Conservation (phyloP, 106 monocot genomes). For the Dendrobium catenatum region DNA sequence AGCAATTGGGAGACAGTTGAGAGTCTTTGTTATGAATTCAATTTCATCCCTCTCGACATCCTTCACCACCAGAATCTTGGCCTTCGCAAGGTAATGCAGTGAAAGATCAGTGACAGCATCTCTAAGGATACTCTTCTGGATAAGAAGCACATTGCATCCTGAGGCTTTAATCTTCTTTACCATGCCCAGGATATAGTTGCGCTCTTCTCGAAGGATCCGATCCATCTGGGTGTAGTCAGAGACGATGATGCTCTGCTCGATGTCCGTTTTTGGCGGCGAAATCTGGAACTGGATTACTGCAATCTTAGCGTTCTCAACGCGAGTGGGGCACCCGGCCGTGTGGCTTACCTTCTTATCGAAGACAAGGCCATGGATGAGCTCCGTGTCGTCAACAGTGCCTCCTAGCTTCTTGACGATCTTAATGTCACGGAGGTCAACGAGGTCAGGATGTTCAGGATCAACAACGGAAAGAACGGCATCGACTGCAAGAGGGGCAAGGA, state of each 20-base stretch:
- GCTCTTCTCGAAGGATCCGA: slow-evolving; percentile 83
- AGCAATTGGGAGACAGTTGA: slow-evolving; percentile 89
- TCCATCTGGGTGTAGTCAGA: slow-evolving; percentile 96
- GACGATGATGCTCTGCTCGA: slow-evolving; percentile 88
- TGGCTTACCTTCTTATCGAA: slow-evolving; percentile 92
- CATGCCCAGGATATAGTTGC: slow-evolving; percentile 82
- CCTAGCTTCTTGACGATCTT: slow-evolving; percentile 87
- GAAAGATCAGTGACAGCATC: slow-evolving; percentile 95
- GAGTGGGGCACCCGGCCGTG: slow-evolving; percentile 66
- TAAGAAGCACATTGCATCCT: slow-evolving; percentile 86
- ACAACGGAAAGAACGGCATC: slow-evolving; percentile 70
- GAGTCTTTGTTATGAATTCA: slow-evolving; percentile 91
- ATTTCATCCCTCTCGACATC: slow-evolving; percentile 97
- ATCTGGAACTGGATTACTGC: slow-evolving; percentile 96
- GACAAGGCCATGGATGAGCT: slow-evolving; percentile 68
- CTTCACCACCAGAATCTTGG: slow-evolving; percentile 87
- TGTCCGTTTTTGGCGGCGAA: slow-evolving; percentile 93
- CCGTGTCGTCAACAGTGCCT: slow-evolving; percentile 89
- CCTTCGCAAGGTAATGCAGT: slow-evolving; percentile 87
- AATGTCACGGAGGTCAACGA: slow-evolving; percentile 79
- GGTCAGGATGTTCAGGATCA: slow-evolving; percentile 68
- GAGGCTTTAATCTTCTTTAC: slow-evolving; percentile 89
- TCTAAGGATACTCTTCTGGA: slow-evolving; percentile 92
- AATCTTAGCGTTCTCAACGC: slow-evolving; percentile 87
- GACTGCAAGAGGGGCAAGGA: slow-evolving; percentile 88